A percentile compares a stretch with the other conserved stretches of the same genome.
Conservation (phyloP, 2,329 filamentous ascomycete genomes). For the Penicillium paneum region DNA sequence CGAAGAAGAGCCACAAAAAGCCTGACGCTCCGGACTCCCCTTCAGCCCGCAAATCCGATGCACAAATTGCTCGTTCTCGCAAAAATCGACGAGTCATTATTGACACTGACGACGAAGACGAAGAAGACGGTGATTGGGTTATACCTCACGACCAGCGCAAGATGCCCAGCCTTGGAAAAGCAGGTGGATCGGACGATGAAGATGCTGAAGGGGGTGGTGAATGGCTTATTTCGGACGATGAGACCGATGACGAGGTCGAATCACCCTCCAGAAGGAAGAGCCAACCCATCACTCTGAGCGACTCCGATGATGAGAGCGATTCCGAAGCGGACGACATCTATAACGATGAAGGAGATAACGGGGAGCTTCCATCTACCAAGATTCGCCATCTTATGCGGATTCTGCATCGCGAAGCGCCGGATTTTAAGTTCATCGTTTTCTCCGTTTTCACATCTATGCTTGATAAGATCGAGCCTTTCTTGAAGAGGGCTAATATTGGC, state of each 20-base stretch:
- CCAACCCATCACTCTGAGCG: constrained; percentile 19
- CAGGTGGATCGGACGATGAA: constrained; percentile 82
- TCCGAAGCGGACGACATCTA: constrained; percentile 37
- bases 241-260: constrained; percentile 38
- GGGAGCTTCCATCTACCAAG: constrained; percentile 70
- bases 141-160: constrained; percentile 66
- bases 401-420: constrained; percentile 69
- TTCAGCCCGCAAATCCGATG: constrained; percentile 19
- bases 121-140: constrained; percentile 72
- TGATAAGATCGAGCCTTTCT: constrained; percentile 89
- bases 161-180: constrained; percentile 63
- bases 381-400: constrained; percentile 82
- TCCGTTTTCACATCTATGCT: constrained; percentile 99
- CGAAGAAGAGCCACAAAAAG: constrained; percentile 45
- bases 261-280: constrained; percentile 26
- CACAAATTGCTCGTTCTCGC: constrained; percentile 26
- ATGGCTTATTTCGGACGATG: constrained; percentile 68
- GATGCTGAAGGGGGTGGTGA: constrained; percentile 84
- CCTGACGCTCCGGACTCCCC: constrained; percentile 31
- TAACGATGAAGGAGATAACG: constrained; percentile 37
- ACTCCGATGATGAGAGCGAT: constrained; percentile 40
- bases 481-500: constrained; percentile 68
- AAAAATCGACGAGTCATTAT: constrained; percentile 46
- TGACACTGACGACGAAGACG: constrained; percentile 60
- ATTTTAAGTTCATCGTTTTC: constrained; percentile 98